A percentile compares a stretch with the other conserved stretches of the same genome.
Conservation (phyloP, 2,329 filamentous ascomycete genomes). For the Neophaeococcomyces aloes region DNA sequence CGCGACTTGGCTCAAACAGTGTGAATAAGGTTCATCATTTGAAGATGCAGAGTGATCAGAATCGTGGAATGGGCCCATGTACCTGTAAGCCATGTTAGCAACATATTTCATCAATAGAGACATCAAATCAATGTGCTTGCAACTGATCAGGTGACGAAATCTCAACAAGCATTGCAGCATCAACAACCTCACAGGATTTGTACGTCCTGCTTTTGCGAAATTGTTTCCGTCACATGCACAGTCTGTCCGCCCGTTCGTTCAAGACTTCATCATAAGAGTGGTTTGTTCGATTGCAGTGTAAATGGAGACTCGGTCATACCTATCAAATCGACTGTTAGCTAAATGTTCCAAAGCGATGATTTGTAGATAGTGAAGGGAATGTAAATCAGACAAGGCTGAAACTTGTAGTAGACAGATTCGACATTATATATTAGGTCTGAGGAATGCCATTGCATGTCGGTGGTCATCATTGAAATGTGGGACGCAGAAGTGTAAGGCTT, state of each 20-base stretch:
- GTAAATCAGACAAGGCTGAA: slow-evolving; percentile 57
- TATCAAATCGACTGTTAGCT: slow-evolving; percentile 1
- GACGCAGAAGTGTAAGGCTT: not conserved
- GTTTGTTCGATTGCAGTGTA: slow-evolving; percentile 12
- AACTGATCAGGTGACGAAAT: slow-evolving; percentile 53
- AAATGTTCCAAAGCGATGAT: not conserved
- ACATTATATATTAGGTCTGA: slow-evolving; percentile 55
- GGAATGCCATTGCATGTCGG: slow-evolving; percentile 59
- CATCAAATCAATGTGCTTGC: slow-evolving; percentile 8
- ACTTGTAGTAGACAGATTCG: slow-evolving; percentile 54
- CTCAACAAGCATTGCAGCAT: slow-evolving; percentile 54
- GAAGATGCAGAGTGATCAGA: slow-evolving; percentile 31
- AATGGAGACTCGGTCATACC: slow-evolving; percentile 6
- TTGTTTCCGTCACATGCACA: slow-evolving; percentile 30
- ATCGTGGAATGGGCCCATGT: slow-evolving; percentile 22
- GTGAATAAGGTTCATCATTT: slow-evolving; percentile 61
- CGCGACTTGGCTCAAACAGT: slow-evolving; percentile 53
- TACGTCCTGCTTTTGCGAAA: slow-evolving; percentile 46
- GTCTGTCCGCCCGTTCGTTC: slow-evolving; percentile 63
- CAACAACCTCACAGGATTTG: slow-evolving; percentile 50
- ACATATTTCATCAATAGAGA: slow-evolving; percentile 15
- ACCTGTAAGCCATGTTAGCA: slow-evolving; percentile 23
- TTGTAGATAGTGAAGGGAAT: slow-evolving; percentile 1
- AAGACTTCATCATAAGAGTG: slow-evolving; percentile 48
- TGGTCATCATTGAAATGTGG: slow-evolving; percentile 45